Conservation (phyloP, 139 green algal genomes). For the Chlamydomonas sp. region DNA sequence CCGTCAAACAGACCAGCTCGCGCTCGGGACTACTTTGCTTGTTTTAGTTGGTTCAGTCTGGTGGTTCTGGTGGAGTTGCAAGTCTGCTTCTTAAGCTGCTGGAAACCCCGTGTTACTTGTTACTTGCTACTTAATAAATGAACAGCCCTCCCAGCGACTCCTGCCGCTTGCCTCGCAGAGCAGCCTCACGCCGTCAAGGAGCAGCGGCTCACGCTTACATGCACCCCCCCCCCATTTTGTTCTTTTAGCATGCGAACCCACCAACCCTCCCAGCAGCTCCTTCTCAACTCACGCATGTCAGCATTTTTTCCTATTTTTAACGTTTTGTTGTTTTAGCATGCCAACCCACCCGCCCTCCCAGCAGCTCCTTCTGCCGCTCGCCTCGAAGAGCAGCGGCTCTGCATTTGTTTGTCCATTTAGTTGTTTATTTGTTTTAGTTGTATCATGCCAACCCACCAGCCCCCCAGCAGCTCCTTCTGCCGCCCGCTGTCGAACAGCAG, state of each 20-base stretch:
- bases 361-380: background rate
- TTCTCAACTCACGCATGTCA: background rate
- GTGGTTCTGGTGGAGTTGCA: too few relatives aligned
- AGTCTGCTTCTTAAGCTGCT: too few relatives aligned
- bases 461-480: background rate
- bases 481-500: background rate
- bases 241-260: too few relatives aligned
- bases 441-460: background rate
- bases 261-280: background rate
- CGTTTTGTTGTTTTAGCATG: background rate
- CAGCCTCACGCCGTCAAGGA: background rate
- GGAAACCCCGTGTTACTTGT: too few relatives aligned
- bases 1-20: too few relatives aligned
- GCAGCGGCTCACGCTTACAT: background rate
- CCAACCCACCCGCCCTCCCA: background rate
- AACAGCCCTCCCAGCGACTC: background rate
- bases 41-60: too few relatives aligned
- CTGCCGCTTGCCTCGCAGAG: background rate
- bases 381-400: background rate
- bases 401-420: too few relatives aligned
- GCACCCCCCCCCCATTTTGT: too few relatives aligned
- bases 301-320: too few relatives aligned
- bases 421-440: too few relatives aligned
- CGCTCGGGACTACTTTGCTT: too few relatives aligned
- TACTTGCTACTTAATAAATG: too few relatives aligned